Evolutionary conservation across 441 rosid genomes (phyloP).

Genomic region (Cnidoscolus chayamansa): DNA sequence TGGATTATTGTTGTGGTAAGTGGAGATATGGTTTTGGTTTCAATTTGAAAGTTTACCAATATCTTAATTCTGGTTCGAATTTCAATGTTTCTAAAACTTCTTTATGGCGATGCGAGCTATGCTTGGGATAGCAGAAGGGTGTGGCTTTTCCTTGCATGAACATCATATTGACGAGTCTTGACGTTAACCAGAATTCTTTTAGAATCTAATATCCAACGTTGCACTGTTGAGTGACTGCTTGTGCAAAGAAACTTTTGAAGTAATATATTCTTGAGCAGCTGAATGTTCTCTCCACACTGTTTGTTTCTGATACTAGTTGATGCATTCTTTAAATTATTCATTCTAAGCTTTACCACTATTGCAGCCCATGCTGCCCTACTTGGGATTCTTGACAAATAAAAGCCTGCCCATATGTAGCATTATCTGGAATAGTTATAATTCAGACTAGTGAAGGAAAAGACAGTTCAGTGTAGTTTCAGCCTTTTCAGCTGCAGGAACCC

Average conservation of each 20-base stretch:
- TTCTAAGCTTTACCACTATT: not conserved
- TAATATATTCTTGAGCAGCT: not conserved
- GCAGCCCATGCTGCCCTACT: not conserved
- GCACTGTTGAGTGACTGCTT: not conserved
- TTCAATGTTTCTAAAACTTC: too few species aligned
- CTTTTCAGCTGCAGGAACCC: constrained; percentile 15
- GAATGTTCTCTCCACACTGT: not conserved
- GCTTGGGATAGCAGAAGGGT: too few species aligned
- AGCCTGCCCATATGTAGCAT: constrained; percentile 1
- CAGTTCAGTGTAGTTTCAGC: constrained; percentile 6
- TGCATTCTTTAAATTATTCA: not conserved
- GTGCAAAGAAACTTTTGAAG: not conserved
- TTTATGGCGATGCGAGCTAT: too few species aligned
- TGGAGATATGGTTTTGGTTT: too few species aligned
- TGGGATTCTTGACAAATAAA: not conserved
- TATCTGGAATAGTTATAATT: not conserved
- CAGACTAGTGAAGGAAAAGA: constrained; percentile 22
- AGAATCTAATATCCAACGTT: not conserved
- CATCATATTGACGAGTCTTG: too few species aligned
- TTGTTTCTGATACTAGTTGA: not conserved
- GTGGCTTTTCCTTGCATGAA: too few species aligned
- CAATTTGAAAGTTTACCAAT: too few species aligned
- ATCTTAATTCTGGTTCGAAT: too few species aligned
- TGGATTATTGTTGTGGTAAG: too few species aligned
- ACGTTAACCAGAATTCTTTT: not conserved